Base-by-base conservation (phyloP, 2,329 filamentous ascomycete species). In the Nigrospora sphaerica region DNA sequence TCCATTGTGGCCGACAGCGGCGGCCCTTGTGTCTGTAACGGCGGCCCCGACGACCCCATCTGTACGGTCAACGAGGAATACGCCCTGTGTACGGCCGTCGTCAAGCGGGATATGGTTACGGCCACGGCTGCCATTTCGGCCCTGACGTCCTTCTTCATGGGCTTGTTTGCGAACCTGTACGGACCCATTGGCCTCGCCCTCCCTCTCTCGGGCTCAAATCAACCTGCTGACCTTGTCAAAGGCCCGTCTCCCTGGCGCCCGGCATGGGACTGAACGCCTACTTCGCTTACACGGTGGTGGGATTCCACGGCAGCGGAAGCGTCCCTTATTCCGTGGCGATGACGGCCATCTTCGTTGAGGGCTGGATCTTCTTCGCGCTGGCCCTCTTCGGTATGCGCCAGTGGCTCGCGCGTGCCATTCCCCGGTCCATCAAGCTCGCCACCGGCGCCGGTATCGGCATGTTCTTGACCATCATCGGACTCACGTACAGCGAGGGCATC, bases 241-340 rank as follows among this genome's bases (percentile, higher is more conserved):
- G 66, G 49, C 84, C 85, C 2, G 82, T 88, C 54, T 83, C 80
- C 10, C 66, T 88, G 38, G 85, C 84, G 7, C 85, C 85, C 14
- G 85, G 85, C 34, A 87, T 89, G 85, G 85, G 89, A 23, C 65
- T 95, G 46, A 95, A 95, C 60, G 88, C 88, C 16, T 95, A 95
- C 64, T 95, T 95, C 60, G 78, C 88, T 23, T 95, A 58, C 39
- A 58, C 67, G 60, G 84, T 88, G 39, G 88, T 95, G 47, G 89
- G 89, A 4, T 80, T 73, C 58, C 83, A 91, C 61, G 89, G 88
- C 38, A 77, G 73, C 18, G 88, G 88, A 2, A 72, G 76, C 33
- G 82, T 95, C 10, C 81, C 87, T 1, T 95, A 88, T 61, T 65
- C 77, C 45, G 75, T 91, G 37, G 89, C 89, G 32, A 69, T 95